A percentile compares a stretch with the other conserved stretches of the same genome.
phyloP scores from a whole-genome alignment of 345 rosid genomes.

The Gossypium arboreum region DNA sequence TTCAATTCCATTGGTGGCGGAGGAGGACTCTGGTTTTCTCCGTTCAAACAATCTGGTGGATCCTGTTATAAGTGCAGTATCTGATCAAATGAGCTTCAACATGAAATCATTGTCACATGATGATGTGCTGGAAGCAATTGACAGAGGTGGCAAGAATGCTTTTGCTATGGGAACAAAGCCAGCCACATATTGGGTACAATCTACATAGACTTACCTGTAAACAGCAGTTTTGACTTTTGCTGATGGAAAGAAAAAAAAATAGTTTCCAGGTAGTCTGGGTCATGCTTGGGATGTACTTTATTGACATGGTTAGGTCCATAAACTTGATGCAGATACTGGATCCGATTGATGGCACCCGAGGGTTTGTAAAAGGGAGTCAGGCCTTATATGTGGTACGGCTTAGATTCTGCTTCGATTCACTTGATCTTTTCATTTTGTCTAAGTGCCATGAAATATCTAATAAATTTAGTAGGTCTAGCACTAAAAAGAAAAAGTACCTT shows the following conservation, averaged over 20 bases:
- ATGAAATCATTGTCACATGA: conserved; percentile 42
- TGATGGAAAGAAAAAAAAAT: neutral
- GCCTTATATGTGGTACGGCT: conserved; percentile 78
- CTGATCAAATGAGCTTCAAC: conserved; percentile 35
- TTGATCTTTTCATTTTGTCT: neutral
- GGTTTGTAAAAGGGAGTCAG: conserved; percentile 67
- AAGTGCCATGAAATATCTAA: neutral
- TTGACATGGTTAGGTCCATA: neutral
- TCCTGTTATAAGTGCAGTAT: conserved; percentile 58
- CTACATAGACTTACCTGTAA: neutral
- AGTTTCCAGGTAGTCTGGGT: neutral
- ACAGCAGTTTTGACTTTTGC: neutral
- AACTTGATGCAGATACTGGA: conserved; percentile 63
- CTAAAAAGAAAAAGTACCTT: neutral
- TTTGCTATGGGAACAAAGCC: conserved; percentile 52
- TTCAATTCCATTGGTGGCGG: conserved; percentile 86
- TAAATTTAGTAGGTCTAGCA: neutral
- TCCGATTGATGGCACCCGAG: conserved; percentile 87
- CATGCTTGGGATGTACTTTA: conserved; percentile 7
- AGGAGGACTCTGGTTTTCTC: conserved; percentile 77
- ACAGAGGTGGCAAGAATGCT: conserved; percentile 71
- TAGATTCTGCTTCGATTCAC: neutral
- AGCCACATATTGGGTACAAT: conserved; percentile 75
- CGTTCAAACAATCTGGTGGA: conserved; percentile 62
- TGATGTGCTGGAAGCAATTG: conserved; percentile 76